phyloP scores from a whole-genome alignment of 1,284 basidiomycete genomes.

The Puccinia hordei region DNA sequence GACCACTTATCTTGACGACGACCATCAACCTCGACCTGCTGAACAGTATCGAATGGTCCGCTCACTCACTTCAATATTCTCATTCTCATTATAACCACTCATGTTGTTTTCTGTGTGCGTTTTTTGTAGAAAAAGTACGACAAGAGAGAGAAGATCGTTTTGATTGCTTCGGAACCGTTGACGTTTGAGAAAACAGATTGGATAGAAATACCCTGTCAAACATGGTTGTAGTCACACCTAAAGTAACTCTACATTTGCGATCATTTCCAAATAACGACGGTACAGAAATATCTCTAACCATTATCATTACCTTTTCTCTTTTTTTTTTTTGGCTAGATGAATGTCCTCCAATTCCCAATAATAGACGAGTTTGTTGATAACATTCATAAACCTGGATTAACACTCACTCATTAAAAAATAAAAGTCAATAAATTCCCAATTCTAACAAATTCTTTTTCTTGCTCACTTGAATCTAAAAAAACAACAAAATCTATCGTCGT shows the following conservation, averaged over 20 bases:
- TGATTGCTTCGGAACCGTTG: slow-evolving; percentile 77
- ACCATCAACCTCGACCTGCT: slow-evolving; percentile 65
- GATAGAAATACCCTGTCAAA: slow-evolving; percentile 63
- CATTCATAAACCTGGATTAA: neutral
- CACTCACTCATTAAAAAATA: too few relatives aligned
- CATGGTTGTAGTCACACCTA: slow-evolving; percentile 59
- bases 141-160: slow-evolving; percentile 72
- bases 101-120: neutral
- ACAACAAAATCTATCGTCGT: too few relatives aligned
- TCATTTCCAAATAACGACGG: neutral
- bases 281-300: too few relatives aligned
- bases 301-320: neutral
- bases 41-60: slow-evolving; percentile 72
- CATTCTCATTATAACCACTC: too few relatives aligned
- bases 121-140: slow-evolving; percentile 73
- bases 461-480: too few relatives aligned
- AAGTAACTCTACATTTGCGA: slow-evolving; percentile 48
- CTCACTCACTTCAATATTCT: neutral
- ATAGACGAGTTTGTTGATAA: slow-evolving; percentile 73
- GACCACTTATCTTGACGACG: slow-evolving; percentile 81
- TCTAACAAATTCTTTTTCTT: too few relatives aligned
- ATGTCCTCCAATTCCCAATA: slow-evolving; percentile 89
- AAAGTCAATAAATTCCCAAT: too few relatives aligned
- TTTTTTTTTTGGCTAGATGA: slow-evolving; percentile 63
- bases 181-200: slow-evolving; percentile 77